Conservation (phyloP, 139 green algal genomes). For the Tetratostichococcus sp. region DNA sequence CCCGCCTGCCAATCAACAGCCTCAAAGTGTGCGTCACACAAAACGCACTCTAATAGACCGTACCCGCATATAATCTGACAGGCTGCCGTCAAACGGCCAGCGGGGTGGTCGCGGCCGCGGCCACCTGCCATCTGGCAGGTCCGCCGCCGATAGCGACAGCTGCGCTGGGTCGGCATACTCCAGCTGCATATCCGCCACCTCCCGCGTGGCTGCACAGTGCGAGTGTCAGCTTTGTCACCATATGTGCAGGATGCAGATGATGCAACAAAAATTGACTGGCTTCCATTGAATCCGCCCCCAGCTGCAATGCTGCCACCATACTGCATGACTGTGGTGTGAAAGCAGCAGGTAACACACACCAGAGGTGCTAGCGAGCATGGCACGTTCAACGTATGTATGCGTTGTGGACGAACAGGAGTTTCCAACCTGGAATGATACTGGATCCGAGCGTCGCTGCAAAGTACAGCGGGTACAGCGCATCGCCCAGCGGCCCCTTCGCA, state of each 20-base stretch:
- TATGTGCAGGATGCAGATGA: background rate
- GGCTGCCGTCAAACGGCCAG: slow-evolving; percentile 16
- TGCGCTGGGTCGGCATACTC: slow-evolving; percentile 6
- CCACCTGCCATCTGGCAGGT: slow-evolving; percentile 11
- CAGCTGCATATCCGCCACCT: slow-evolving; percentile 14
- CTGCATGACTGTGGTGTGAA: no score
- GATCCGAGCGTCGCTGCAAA: background rate
- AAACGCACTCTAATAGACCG: background rate
- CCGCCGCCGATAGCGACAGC: background rate
- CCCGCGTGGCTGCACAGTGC: slow-evolving; percentile 11
- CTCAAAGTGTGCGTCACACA: background rate
- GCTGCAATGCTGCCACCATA: no score
- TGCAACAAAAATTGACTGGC: no score
- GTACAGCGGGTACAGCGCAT: slow-evolving; percentile 21
- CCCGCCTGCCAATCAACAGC: no score
- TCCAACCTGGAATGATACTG: background rate
- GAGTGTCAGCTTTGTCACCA: no score
- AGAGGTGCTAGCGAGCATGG: no score
- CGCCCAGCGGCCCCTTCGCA: slow-evolving; percentile 6
- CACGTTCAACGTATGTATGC: no score
- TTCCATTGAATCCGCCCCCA: no score
- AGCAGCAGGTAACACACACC: no score
- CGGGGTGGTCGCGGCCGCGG: background rate
- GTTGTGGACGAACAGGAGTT: no score
- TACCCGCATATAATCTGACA: slow-evolving; percentile 16